These are phyloP conservation scores for Stephania japonica DNA, from an alignment of 164 flowering plant genomes.

Conservation along the genomic window DNA sequence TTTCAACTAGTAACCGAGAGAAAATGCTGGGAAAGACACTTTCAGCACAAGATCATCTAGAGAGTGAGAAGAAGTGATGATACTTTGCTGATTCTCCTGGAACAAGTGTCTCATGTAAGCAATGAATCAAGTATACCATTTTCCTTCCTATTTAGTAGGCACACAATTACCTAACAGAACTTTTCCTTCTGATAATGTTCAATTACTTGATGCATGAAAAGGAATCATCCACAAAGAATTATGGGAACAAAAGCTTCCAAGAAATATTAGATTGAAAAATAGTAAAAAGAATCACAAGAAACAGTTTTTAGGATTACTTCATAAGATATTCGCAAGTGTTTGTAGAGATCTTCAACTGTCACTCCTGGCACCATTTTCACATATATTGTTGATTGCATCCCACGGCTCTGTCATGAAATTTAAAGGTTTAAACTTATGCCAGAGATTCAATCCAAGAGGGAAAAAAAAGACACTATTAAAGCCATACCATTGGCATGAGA, in stretches of 20 bases:
- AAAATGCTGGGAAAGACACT: not conserved
- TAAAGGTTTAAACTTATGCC: not conserved
- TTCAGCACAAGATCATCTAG: not conserved
- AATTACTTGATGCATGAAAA: not conserved
- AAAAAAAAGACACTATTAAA: not conserved
- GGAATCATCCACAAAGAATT: not conserved
- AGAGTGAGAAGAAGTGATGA: not conserved
- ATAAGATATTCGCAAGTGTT: constrained; percentile 46
- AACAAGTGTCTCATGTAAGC: not conserved
- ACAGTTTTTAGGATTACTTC: constrained; percentile 39
- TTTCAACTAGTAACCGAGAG: not conserved
- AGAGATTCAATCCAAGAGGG: not conserved
- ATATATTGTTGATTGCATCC: constrained; percentile 95
- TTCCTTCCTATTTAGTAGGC: not conserved
- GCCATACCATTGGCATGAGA: constrained; percentile 89
- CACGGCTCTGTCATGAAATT: constrained; percentile 59
- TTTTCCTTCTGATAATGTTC: not conserved
- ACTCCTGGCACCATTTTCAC: constrained; percentile 91
- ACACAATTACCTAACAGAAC: not conserved
- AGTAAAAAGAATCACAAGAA: not conserved
- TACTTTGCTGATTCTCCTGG: not conserved
- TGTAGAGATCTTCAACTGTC: constrained; percentile 57
- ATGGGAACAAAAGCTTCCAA: not conserved
- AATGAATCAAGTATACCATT: not conserved
- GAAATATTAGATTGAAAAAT: not conserved